Percentiles rank a stretch among this genome's conserved stretches.
Conservation (phyloP, 257 asterid species). For the Salvia miltiorrhiza region DNA sequence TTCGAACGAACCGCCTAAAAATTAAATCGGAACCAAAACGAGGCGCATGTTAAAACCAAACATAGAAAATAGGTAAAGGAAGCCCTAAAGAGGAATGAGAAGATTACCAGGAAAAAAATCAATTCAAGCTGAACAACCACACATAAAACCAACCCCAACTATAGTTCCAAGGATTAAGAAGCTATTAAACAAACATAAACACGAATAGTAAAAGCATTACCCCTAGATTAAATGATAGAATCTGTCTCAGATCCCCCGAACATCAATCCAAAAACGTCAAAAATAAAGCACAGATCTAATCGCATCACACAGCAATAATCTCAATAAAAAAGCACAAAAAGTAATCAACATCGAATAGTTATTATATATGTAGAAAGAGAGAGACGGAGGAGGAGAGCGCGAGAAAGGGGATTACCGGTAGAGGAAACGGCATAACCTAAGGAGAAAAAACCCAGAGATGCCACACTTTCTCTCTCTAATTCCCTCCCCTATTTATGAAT, state of each 20-base stretch:
- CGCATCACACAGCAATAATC: slow-evolving; percentile 4
- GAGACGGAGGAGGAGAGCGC: background rate
- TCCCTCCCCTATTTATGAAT: slow-evolving; percentile 23
- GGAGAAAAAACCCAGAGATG: slow-evolving; percentile 48
- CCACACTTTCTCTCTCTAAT: slow-evolving; percentile 40
- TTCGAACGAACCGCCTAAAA: background rate
- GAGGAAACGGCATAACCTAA: slow-evolving; percentile 49
- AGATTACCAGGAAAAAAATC: background rate
- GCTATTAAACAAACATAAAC: background rate
- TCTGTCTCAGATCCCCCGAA: slow-evolving; percentile 19
- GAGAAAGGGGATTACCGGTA: slow-evolving; percentile 32
- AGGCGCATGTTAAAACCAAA: background rate
- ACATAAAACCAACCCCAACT: background rate
- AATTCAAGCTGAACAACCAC: background rate
- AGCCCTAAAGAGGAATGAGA: background rate
- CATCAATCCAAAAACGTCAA: slow-evolving; percentile 10
- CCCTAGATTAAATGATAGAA: slow-evolving; percentile 10
- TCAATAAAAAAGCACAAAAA: background rate
- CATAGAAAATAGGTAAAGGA: background rate
- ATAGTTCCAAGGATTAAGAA: background rate
- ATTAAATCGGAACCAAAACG: background rate
- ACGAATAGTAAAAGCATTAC: slow-evolving; percentile 4
- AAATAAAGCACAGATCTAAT: slow-evolving; percentile 25
- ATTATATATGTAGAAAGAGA: background rate
- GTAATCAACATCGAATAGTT: background rate